phyloP scores from a whole-genome alignment of 1,284 basidiomycete species.

The Marasmius fiardii region DNA sequence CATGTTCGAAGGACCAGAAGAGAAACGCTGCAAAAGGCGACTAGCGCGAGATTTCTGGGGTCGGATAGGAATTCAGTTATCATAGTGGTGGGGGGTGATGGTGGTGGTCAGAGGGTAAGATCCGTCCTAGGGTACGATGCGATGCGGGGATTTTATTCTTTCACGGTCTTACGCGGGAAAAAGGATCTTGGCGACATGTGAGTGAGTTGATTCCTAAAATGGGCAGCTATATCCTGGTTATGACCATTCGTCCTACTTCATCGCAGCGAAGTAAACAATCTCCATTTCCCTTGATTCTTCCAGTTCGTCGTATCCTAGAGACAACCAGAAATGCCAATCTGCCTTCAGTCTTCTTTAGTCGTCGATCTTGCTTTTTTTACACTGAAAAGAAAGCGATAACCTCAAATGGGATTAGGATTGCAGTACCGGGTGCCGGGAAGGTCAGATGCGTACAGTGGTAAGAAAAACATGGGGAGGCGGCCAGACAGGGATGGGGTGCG shows the following conservation, averaged over 20 bases:
- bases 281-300: background rate
- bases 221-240: background rate
- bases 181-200: background rate
- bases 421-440: no score
- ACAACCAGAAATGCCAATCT: background rate
- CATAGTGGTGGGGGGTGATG: background rate
- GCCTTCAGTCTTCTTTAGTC: background rate
- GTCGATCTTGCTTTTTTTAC: background rate
- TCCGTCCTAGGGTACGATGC: background rate
- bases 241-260: background rate
- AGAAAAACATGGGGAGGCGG: no score
- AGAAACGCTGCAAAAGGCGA: background rate
- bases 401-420: no score
- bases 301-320: background rate
- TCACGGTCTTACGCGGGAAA: background rate
- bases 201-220: background rate
- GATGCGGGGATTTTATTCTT: background rate
- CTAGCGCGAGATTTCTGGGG: background rate
- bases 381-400: no score
- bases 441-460: no score
- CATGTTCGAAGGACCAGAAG: background rate
- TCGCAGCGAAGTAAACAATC: background rate
- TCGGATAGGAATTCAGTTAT: constrained; percentile 5
- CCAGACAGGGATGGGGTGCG: no score
- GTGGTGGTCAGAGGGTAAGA: background rate